Evolutionary conservation across 305 asterid species (phyloP), one percentile per base, ranked within the genome.

Genomic region (Solanum hybrid): DNA sequence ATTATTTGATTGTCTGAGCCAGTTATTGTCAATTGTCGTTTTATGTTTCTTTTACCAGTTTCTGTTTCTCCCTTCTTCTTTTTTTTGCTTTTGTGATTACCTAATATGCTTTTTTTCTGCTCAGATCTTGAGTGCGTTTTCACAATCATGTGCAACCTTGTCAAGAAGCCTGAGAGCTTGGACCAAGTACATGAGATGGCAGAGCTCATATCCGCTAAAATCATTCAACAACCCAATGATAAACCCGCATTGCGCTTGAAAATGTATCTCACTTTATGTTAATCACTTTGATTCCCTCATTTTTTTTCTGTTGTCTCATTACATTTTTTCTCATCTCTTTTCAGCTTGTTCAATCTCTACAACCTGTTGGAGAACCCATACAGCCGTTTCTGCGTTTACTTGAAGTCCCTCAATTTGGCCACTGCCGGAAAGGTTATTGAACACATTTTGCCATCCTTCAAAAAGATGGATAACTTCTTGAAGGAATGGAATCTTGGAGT

Each of bases 341-440:
- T 60, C 95, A 97, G 99, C 91, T 91, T 97, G 94, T 95, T 96
- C 90, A 96, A 94, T 92, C 98, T 97, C 90, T 97, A 95, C 94
- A 97, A 97, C 91, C 93, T 96, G 35, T 84, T 97, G 96, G 98
- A 96, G 94, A 94, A 94, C 92, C 95, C 99, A 29, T 95, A 94
- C 89, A 95, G 99, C 95, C 96, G 95, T 86, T 96, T 95, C 93
- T 90, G 90, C 75, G 98, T 97, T 91, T 97, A 96, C 93, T 93
- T 95, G 98, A 95, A 94, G 94, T 96, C 98, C 88, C 98, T 97
- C 86, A 94, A 92, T 91, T 92, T 97, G 93, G 99, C 98, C 90
- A 77, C 90, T 79, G 90, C 78, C 87, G 98, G 96, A 82, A 96
- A 96, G 92, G 97, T 93, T 71, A 93, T 96, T 13, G 99, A 97